Percentiles rank a stretch among this genome's conserved stretches.
Conservation (phyloP, 2,329 filamentous ascomycete species). For the Fusarium miscanthi region DNA sequence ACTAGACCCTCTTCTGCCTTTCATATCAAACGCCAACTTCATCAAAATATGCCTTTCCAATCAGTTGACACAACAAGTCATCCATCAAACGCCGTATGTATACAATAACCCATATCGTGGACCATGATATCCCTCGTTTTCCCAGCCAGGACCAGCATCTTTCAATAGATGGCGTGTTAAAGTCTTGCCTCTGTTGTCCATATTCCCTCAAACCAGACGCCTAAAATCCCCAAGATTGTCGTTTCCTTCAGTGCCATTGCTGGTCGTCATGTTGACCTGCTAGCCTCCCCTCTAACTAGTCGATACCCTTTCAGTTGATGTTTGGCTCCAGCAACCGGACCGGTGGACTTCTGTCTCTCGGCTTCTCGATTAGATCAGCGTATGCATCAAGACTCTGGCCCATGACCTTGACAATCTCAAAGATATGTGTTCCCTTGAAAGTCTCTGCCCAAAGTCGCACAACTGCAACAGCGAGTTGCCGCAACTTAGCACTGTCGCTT, state of each 20-base stretch:
- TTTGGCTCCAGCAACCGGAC: conserved; percentile 38
- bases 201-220: conserved; percentile 17
- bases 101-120: conserved; percentile 22
- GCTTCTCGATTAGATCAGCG: conserved; percentile 67
- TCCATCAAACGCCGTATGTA: conserved; percentile 29
- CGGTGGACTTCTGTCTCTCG: conserved; percentile 57
- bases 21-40: not conserved
- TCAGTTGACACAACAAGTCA: not conserved
- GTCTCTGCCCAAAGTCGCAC: conserved; percentile 71
- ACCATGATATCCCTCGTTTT: conserved; percentile 4
- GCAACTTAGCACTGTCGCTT: conserved; percentile 62
- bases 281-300: not conserved
- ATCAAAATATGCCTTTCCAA: not conserved
- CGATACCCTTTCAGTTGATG: conserved; percentile 29
- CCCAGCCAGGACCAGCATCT: not conserved
- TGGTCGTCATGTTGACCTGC: not conserved
- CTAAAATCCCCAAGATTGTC: conserved; percentile 8
- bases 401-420: conserved; percentile 69
- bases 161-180: not conserved
- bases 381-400: conserved; percentile 67
- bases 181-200: not conserved
- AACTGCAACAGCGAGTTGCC: conserved; percentile 67
- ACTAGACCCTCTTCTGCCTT: not conserved
- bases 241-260: not conserved
- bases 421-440: conserved; percentile 70